Evolutionary conservation across 495 filamentous ascomycete genomes (phyloP), one percentile per base, ranked within the genome.

Genomic region (Aspergillus heteromorphus): DNA sequence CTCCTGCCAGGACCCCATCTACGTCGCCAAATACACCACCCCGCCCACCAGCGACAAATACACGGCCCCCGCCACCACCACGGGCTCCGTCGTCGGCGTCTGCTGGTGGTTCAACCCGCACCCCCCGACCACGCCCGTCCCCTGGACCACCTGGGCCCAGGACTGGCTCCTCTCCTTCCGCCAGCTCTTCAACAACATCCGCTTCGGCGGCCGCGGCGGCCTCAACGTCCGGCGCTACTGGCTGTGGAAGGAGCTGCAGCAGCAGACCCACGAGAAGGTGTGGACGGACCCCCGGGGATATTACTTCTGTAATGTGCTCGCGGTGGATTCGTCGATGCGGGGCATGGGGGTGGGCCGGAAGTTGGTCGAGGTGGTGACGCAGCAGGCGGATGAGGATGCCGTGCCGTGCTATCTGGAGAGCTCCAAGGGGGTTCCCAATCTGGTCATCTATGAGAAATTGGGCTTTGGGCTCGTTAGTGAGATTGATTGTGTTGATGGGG

Each of bases 301-400:
- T 61, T 87, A 87, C 56, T 88, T 87, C 56, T 82, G 84, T 55
- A 88, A 86, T 63, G 82, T 87, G 48, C 75, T 88, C 52, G 82
- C 82, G 2, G 84, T 87, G n/a, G 65, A 76, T 20, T 79, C 82
- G 2, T 72, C 77, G 42, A 75, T 73, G 54, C 81, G 85, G 56
- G 79, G 80, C 2, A 78, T 70, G 63, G 84, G 85, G 0, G 72
- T 87, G 4, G 85, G 84, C 4, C 77, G 77, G 53, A 67, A 70
- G 52, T 66, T 88, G 48, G 80, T 87, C 63, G 68, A 80, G 61
- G 65, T 72, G 30, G 81, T 87, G 4, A 80, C 82, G 29, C 67
- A 77, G 49, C 65, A 64, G 58, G 85, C 85, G 10, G 84, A 87
- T 59, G 58, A 58, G 18, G 82, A 87, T 62, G 78, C 79, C 1